phyloP scores from a whole-genome alignment of 2,329 filamentous ascomycete genomes.

The Penicillium sp. region DNA sequence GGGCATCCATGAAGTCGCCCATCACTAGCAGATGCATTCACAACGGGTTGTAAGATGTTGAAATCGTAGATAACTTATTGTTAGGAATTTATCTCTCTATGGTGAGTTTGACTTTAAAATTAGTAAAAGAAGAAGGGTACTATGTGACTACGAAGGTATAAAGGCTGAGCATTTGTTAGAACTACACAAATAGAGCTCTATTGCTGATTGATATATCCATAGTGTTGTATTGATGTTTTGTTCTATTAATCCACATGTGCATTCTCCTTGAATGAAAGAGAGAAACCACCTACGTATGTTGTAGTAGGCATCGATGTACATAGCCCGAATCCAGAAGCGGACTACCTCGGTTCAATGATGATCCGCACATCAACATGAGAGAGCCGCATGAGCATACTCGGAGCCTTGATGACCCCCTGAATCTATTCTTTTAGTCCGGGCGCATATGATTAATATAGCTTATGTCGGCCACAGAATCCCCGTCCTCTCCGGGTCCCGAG shows the following conservation, averaged over 20 bases:
- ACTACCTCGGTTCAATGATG: constrained; percentile 33
- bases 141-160: not conserved
- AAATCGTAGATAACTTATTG: not conserved
- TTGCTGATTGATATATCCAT: no score
- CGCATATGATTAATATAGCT: constrained; percentile 45
- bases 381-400: constrained; percentile 22
- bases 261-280: no score
- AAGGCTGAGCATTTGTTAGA: not conserved
- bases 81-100: accelerated
- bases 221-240: not conserved
- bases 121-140: not conserved
- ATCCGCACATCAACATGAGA: constrained; percentile 32
- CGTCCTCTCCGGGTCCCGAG: constrained; percentile 24
- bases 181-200: not conserved
- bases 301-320: not conserved
- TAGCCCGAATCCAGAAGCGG: constrained; percentile 2
- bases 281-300: not conserved
- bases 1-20: not conserved
- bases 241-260: no score
- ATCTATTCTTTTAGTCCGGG: constrained; percentile 10
- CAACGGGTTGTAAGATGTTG: not conserved
- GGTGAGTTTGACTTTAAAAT: not conserved
- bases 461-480: constrained; percentile 35
- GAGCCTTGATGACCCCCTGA: constrained; percentile 8
- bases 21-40: not conserved